Percentiles rank a stretch among this genome's conserved stretches.
phyloP scores from a whole-genome alignment of 163 green algal genomes.

The Coccomyxa subellipsoidea region DNA sequence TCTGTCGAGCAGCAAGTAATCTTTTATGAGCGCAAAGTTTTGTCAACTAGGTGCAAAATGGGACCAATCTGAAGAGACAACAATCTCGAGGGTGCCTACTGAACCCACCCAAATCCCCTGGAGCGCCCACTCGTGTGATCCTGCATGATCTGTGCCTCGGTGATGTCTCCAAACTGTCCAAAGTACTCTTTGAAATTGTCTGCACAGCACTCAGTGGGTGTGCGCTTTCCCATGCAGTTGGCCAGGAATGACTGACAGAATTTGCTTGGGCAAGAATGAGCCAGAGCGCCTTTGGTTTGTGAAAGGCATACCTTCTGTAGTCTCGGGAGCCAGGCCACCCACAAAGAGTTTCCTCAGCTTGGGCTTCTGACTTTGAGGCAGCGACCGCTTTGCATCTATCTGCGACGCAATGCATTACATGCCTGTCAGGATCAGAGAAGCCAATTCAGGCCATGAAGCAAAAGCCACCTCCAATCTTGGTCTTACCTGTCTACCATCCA shows the following conservation, averaged over 20 bases:
- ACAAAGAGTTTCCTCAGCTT: conserved; percentile 85
- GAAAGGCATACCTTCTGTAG: conserved; percentile 32
- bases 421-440: no score
- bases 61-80: no score
- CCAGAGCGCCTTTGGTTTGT: no score
- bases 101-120: conserved; percentile 74
- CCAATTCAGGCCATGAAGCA: no score
- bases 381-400: conserved; percentile 90
- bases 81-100: background rate
- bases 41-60: no score
- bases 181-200: conserved; percentile 74
- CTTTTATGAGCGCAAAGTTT: background rate
- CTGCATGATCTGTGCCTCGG: conserved; percentile 81
- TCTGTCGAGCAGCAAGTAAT: conserved; percentile 36
- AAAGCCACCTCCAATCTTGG: no score
- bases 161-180: conserved; percentile 65
- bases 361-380: conserved; percentile 70
- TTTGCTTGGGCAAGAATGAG: no score
- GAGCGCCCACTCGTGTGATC: conserved; percentile 74
- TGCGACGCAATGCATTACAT: conserved; percentile 29
- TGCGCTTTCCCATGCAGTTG: no score
- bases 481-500: conserved; percentile 20
- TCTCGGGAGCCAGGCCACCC: conserved; percentile 76
- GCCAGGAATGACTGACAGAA: no score
- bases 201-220: conserved; percentile 48